A percentile compares a stretch with the other conserved stretches of the same genome.
Conservation (phyloP, 2,329 filamentous ascomycete genomes). For the Xylaria sp. region DNA sequence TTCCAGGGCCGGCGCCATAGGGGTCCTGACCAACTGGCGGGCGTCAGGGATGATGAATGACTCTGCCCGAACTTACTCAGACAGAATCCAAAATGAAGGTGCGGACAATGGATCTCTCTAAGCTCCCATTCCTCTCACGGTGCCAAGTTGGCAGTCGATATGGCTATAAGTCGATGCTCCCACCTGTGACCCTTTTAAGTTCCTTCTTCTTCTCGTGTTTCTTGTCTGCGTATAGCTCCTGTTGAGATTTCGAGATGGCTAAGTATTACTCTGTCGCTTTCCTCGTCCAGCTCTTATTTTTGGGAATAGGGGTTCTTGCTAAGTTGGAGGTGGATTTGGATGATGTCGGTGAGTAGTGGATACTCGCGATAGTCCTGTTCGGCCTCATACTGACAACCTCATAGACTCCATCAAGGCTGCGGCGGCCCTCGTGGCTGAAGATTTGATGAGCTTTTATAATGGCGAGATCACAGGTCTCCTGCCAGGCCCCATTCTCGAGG, state of each 20-base stretch:
- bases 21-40: not conserved
- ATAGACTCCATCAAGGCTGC: conserved; percentile 29
- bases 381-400: conserved; percentile 3
- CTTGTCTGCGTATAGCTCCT: not conserved
- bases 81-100: not conserved
- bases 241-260: conserved; percentile 17
- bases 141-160: not conserved
- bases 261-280: conserved; percentile 10
- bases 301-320: conserved; percentile 21
- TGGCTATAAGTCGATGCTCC: not conserved
- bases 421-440: conserved; percentile 27
- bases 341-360: conserved; percentile 6
- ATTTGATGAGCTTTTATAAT: conserved; percentile 30
- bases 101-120: not conserved
- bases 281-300: conserved; percentile 20
- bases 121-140: not conserved
- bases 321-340: conserved; percentile 25
- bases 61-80: not conserved
- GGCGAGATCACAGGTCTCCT: conserved; percentile 27
- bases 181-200: not conserved
- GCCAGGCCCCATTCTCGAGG: conserved; percentile 12
- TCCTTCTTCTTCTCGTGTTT: not conserved
- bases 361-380: not conserved
- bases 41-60: not conserved
- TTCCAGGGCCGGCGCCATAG: not conserved